Conservation (phyloP, 192 early-diverging fungal genomes). For the Linnemannia hyalina region DNA sequence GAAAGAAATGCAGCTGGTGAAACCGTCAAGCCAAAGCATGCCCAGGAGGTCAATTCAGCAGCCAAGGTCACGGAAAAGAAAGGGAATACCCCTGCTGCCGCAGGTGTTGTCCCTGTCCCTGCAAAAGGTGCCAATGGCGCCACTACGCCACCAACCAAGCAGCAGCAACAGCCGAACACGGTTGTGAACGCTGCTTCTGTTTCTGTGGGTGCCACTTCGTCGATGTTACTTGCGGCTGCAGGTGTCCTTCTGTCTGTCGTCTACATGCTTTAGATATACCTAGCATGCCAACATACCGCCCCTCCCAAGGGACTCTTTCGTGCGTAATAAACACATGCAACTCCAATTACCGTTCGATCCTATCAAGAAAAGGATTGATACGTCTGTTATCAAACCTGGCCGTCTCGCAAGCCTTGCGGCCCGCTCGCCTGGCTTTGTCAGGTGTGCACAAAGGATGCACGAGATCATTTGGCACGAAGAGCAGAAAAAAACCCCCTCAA, state of each 20-base stretch:
- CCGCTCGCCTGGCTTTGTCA: too few species aligned
- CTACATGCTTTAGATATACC: conserved; percentile 29
- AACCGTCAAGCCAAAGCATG: background rate
- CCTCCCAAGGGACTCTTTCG: background rate
- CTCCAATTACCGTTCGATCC: background rate
- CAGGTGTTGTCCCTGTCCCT: background rate
- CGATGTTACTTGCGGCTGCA: conserved; percentile 40
- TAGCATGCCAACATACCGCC: background rate
- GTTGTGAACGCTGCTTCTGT: background rate
- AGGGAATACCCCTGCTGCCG: background rate
- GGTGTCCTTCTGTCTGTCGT: conserved; percentile 26
- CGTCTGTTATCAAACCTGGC: too few species aligned
- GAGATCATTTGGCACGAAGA: too few species aligned
- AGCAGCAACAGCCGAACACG: conserved; percentile 1
- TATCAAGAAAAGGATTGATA: too few species aligned
- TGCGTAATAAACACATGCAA: background rate
- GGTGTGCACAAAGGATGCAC: too few species aligned
- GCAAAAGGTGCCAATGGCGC: background rate
- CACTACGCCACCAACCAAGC: background rate
- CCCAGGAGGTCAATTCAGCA: background rate
- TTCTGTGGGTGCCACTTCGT: conserved; percentile 9
- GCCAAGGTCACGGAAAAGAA: background rate
- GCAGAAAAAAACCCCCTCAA: too few species aligned
- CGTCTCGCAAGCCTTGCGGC: too few species aligned
- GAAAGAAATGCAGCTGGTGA: background rate